These are phyloP conservation scores for Amylocarpus encephaloides DNA, from an alignment of 2,329 filamentous ascomycete species.

Conservation along the genomic window DNA sequence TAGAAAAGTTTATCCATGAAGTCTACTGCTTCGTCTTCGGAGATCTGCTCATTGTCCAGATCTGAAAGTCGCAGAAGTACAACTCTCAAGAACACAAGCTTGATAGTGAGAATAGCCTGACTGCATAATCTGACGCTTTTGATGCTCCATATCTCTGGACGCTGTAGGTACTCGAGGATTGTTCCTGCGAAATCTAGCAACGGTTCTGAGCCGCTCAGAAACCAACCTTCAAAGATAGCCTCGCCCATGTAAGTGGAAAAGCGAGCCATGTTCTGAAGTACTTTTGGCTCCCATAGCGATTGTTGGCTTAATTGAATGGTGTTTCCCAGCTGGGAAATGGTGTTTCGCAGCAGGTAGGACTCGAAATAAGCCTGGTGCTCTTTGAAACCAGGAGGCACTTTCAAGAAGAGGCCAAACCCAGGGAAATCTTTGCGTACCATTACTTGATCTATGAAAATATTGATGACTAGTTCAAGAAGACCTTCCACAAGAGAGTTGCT, in stretches of 20 bases:
- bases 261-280: conserved; percentile 79
- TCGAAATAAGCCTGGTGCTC: conserved; percentile 96
- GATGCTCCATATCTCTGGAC: conserved; percentile 69
- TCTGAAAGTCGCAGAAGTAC: conserved; percentile 79
- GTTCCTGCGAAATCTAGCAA: conserved; percentile 82
- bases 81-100: conserved; percentile 70
- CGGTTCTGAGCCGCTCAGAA: conserved; percentile 77
- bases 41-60: conserved; percentile 58
- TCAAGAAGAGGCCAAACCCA: conserved; percentile 78
- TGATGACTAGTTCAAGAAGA: conserved; percentile 69
- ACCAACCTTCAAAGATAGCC: conserved; percentile 93
- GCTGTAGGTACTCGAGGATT: conserved; percentile 81
- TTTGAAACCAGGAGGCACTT: conserved; percentile 84
- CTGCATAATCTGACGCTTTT: conserved; percentile 91
- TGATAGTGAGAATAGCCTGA: conserved; percentile 71
- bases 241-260: conserved; percentile 79
- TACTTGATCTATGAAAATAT: conserved; percentile 80
- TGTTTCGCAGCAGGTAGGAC: conserved; percentile 75
- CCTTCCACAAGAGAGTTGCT: conserved; percentile 69
- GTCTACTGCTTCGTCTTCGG: conserved; percentile 55
- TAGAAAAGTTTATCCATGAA: conserved; percentile 85
- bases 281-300: conserved; percentile 69
- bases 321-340: conserved; percentile 64
- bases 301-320: conserved; percentile 66
- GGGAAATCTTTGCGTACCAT: conserved; percentile 83